Evolutionary conservation across 1,284 basidiomycete genomes (phyloP).

Genomic region (Xerocomus minutiporus): DNA sequence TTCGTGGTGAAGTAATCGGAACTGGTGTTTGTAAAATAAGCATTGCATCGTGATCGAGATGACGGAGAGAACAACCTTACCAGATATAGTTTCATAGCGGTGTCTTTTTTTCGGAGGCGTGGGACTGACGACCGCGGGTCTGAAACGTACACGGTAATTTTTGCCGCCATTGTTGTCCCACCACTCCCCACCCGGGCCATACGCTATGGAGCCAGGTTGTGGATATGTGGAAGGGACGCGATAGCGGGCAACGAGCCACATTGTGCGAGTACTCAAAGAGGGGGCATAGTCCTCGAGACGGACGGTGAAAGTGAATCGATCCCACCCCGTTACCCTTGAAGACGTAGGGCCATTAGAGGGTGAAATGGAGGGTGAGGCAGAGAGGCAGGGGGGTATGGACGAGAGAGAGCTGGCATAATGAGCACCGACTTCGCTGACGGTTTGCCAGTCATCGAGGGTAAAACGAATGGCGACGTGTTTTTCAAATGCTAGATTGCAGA

Average conservation of each 20-base stretch:
- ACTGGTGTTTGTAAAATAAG: conserved; percentile 13
- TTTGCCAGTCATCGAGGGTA: conserved; percentile 92
- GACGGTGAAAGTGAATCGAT: conserved; percentile 59
- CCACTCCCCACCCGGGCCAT: conserved; percentile 48
- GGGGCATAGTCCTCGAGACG: conserved; percentile 72
- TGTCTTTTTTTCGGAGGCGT: background rate
- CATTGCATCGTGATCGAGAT: background rate
- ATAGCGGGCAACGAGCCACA: conserved; percentile 67
- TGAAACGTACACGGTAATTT: conserved; percentile 75
- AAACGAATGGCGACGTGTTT: conserved; percentile 87
- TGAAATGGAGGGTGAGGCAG: conserved; percentile 15
- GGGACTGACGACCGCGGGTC: conserved; percentile 17
- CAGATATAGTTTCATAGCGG: conserved; percentile 21
- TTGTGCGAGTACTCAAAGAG: conserved; percentile 58
- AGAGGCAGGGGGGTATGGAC: conserved; percentile 36
- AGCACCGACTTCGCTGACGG: conserved; percentile 81
- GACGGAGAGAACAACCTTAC: conserved; percentile 8
- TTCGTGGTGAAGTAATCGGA: background rate
- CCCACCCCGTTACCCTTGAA: conserved; percentile 38
- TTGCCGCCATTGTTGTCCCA: conserved; percentile 88
- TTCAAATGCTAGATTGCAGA: conserved; percentile 82
- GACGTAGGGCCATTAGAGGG: conserved; percentile 26
- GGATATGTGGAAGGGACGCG: conserved; percentile 31
- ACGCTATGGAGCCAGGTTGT: conserved; percentile 43
- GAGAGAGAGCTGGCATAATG: conserved; percentile 56